Percentiles rank a stretch among this genome's conserved stretches.
phyloP scores from a whole-genome alignment of 768 basidiomycete genomes.

The Dendrothele bispora region DNA sequence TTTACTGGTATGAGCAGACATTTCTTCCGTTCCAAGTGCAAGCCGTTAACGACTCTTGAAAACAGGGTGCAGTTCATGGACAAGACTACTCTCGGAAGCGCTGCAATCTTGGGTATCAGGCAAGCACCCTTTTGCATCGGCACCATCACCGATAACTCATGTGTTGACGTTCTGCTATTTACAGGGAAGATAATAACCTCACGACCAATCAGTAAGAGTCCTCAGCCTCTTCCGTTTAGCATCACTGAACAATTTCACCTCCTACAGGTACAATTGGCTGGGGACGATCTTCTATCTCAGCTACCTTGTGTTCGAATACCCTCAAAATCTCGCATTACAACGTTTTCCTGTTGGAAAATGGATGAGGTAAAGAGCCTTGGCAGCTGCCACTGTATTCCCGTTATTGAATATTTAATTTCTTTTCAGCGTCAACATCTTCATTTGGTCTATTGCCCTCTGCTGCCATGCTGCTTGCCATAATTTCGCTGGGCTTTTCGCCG shows the following conservation, averaged over 20 bases:
- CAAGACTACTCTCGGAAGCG: slow-evolving; percentile 66
- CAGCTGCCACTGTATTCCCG: neutral
- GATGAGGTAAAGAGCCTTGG: slow-evolving; percentile 62
- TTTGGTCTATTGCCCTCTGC: slow-evolving; percentile 65
- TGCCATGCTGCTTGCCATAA: slow-evolving; percentile 73
- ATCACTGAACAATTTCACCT: neutral
- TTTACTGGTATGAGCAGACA: slow-evolving; percentile 55
- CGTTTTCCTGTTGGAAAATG: slow-evolving; percentile 77
- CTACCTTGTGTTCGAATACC: slow-evolving; percentile 72
- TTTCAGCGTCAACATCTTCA: slow-evolving; percentile 59
- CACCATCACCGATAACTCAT: neutral
- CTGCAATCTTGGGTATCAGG: slow-evolving; percentile 73
- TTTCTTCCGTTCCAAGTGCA: neutral
- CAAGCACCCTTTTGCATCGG: slow-evolving; percentile 23
- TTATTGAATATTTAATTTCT: neutral
- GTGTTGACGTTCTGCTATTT: neutral
- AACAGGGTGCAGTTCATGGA: slow-evolving; percentile 78
- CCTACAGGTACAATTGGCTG: slow-evolving; percentile 68
- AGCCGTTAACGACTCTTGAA: neutral
- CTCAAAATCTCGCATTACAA: slow-evolving; percentile 71
- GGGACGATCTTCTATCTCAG: slow-evolving; percentile 75
- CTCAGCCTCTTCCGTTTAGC: neutral
- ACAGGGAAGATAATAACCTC: slow-evolving; percentile 59
- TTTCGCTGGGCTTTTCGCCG: slow-evolving; percentile 63
- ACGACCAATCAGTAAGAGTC: slow-evolving; percentile 61